Evolutionary conservation across 176 grass and related monocot genomes (phyloP), one percentile per base, ranked within the genome.

Genomic region (Aegilops longissima): DNA sequence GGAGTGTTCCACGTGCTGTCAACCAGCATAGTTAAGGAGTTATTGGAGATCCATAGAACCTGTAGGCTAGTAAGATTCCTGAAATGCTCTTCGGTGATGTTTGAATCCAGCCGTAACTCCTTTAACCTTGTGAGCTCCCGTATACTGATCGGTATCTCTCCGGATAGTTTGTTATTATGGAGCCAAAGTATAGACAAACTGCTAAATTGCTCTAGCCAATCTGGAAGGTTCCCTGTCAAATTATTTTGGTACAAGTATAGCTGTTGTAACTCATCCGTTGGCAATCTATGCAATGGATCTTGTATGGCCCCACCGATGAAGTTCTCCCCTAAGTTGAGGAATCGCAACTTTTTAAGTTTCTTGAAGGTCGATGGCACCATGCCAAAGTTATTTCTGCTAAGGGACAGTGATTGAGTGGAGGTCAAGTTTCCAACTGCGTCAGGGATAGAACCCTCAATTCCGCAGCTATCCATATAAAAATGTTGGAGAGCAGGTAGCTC

Each of bases 1-100:
- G 73, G 73, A 77, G 73, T 0, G 4, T 6, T 20, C 73, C 73
- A 76, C 5, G 9, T 54, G 25, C 31, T 31, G 16, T 54, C 2
- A 27, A 56, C 45, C 73, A 56, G 1, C 8, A 77, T 12, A 31
- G 27, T 52, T 33, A 77, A 11, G 25, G 73, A 56, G 3, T 56
- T 77, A 30, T 18, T 6, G 11, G 1, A 18, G 34, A 93, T 36
- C 0, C 5, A 1, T 12, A 93, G 12, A 6, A 0, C 0, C 0
- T 23, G 0, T 10, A 93, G 78, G 20, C 2, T 56, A 23, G 44
- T 16, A 3, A 91, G 10, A 8, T 71, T 47, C 11, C 5, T 45
- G 21, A 91, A 86, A 84, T 90, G 82, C 5, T 38, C 9, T 74
- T 88, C 59, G 5, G 49, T 85, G 29, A 93, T 16, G 86, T 93